Conservation (phyloP, 225 moss, liverwort and hornwort species). For the Physcomitrellopsis africana region DNA sequence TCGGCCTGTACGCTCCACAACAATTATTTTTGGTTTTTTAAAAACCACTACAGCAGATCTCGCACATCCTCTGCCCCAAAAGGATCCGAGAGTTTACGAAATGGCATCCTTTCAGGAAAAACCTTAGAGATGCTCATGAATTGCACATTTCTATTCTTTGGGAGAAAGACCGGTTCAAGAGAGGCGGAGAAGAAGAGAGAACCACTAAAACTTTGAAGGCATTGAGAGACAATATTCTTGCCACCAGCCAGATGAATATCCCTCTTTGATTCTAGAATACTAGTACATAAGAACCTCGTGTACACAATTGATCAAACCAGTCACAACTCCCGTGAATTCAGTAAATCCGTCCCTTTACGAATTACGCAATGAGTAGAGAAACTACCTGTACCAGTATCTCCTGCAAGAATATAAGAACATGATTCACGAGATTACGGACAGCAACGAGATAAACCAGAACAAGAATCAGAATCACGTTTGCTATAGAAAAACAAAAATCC, state of each 20-base stretch:
- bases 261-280: slow-evolving; percentile 21
- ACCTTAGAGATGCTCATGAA: slow-evolving; percentile 1
- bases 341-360: not conserved
- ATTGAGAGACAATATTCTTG: slow-evolving; percentile 16
- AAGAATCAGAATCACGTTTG: not conserved
- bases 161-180: slow-evolving; percentile 21
- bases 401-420: not conserved
- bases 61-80: not conserved
- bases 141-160: slow-evolving; percentile 9
- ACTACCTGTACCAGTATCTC: not conserved
- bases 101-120: not conserved
- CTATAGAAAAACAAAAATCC: slow-evolving; percentile 3
- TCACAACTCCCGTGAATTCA: slow-evolving; percentile 18
- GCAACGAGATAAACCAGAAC: not conserved
- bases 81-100: not conserved
- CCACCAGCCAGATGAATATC: slow-evolving; percentile 21
- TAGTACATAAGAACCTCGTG: slow-evolving; percentile 26
- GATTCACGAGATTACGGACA: not conserved
- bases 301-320: not conserved
- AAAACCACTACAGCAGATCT: slow-evolving; percentile 8
- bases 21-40: not conserved
- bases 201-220: slow-evolving; percentile 13
- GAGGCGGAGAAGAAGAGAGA: slow-evolving; percentile 5
- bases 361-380: not conserved
- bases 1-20: slow-evolving; percentile 23